Evolutionary conservation across 106 monocot species (phyloP), one percentile per base, ranked within the genome.

Genomic region (Vanilla planifolia): DNA sequence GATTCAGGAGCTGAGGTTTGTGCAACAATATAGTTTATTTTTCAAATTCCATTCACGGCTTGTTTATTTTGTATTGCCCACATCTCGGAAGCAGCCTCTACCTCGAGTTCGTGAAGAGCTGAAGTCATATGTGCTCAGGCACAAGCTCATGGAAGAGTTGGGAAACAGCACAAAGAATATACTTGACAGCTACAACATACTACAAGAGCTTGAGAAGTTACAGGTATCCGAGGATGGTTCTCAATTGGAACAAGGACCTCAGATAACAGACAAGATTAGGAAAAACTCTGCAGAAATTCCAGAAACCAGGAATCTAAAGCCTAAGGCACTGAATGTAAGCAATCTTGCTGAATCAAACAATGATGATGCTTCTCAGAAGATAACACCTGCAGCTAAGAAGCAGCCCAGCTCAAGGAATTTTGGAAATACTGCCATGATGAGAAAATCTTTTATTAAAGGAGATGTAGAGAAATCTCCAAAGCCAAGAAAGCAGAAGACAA

Each of bases 1-100:
- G 93, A 89, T 15, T 78, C 89, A 33, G 89, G 79, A 67, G 89
- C 85, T 67, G 93, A 89, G 85, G 93, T 93, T 64, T 62, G 26
- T 37, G 4, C 8, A 3, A 5, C 2, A 4, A 25, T 21, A 30
- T 26, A 30, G 2, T 34, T 24, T 11, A 43, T 60, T 23, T 8
- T 60, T 2, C 27, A 23, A 1, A 21, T 15, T 40, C 4, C 40
- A 25, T 5, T 51, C 24, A 24, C 3, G 6, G n/a, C 2, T 51
- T 11, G 15, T 21, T 14, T 46, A 2, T 32, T 70, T 25, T 62
- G 29, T 8, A 16, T 52, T 6, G 48, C 25, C 34, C 16, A 32
- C 39, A 15, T 2, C 2, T 37, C 20, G 33, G 11, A 52, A 36
- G 8, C 19, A 93, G 89, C 85, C 85, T 48, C 23, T 85, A 22